These are phyloP conservation scores for Lycium ferocissimum DNA, from an alignment of 257 asterid genomes.

Conservation along the genomic window DNA sequence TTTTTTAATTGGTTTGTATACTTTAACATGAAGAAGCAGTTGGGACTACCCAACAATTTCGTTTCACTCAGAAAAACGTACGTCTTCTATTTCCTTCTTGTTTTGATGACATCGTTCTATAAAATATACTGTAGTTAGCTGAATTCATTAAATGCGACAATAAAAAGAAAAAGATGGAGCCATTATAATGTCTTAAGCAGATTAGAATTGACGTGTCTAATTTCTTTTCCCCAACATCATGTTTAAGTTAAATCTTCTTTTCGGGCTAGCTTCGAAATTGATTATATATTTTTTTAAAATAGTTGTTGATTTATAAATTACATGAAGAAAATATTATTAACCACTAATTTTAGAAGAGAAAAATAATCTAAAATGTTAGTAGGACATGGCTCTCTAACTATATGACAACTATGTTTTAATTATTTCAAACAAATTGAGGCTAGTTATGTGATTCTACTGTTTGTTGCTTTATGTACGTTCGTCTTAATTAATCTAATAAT, in stretches of 20 bases:
- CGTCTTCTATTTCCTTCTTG: background rate
- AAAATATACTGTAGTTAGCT: background rate
- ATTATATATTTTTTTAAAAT: background rate
- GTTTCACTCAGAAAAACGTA: background rate
- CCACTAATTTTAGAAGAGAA: background rate
- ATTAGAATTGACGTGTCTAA: background rate
- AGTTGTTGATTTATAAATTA: background rate
- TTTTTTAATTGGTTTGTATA: background rate
- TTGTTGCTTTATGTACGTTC: background rate
- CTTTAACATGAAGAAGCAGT: conserved; percentile 26
- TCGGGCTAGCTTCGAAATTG: background rate
- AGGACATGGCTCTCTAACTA: background rate
- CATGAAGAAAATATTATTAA: background rate
- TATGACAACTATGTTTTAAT: background rate
- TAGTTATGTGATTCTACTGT: background rate
- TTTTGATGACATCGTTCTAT: background rate
- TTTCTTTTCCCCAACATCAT: background rate
- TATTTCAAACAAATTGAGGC: background rate
- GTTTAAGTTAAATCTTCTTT: background rate
- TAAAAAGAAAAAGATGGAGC: background rate
- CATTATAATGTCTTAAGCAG: background rate
- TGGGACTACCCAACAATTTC: conserved; percentile 10
- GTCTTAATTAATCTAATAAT: background rate
- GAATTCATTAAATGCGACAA: background rate
- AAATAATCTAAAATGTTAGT: background rate